Evolutionary conservation across 2,329 filamentous ascomycete genomes (phyloP).

Genomic region (Ophiostoma sp.): DNA sequence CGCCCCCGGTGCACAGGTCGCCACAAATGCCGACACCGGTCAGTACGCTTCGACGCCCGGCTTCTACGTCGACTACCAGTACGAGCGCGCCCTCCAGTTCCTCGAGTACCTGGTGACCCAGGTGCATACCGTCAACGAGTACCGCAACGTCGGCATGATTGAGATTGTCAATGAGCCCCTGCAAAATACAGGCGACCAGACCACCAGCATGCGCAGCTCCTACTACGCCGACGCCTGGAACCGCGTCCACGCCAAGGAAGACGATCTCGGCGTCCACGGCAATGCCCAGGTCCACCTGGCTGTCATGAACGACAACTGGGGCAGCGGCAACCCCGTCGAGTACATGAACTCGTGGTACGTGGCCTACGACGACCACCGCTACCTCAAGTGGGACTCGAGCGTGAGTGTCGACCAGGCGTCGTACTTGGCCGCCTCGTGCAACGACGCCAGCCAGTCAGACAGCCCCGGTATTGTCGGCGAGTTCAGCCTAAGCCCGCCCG

Average conservation of each 20-base stretch:
- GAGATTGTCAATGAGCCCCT: conserved; percentile 60
- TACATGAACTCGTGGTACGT: conserved; percentile 46
- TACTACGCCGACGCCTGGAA: conserved; percentile 51
- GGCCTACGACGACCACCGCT: conserved; percentile 60
- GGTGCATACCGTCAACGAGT: conserved; percentile 50
- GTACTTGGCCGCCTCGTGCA: conserved; percentile 55
- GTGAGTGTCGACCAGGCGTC: conserved; percentile 44
- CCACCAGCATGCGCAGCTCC: conserved; percentile 38
- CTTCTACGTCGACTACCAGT: conserved; percentile 60
- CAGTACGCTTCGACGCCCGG: conserved; percentile 41
- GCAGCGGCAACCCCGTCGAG: conserved; percentile 53
- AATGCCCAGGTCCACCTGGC: conserved; percentile 54
- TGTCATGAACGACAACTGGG: conserved; percentile 54
- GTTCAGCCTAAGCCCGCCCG: conserved; percentile 56
- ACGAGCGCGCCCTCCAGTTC: conserved; percentile 55
- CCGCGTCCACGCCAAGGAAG: conserved; percentile 53
- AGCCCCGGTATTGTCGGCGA: conserved; percentile 57
- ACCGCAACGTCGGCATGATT: conserved; percentile 59
- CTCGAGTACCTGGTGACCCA: conserved; percentile 56
- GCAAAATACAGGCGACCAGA: conserved; percentile 35
- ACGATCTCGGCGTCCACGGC: conserved; percentile 42
- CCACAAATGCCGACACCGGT: conserved; percentile 49
- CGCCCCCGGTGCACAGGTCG: conserved; percentile 50
- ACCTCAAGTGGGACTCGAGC: conserved; percentile 53
- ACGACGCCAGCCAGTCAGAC: conserved; percentile 45